Base-by-base conservation (phyloP, 192 early-diverging fungal species). In the Gryganskiella cystojenkinii region DNA sequence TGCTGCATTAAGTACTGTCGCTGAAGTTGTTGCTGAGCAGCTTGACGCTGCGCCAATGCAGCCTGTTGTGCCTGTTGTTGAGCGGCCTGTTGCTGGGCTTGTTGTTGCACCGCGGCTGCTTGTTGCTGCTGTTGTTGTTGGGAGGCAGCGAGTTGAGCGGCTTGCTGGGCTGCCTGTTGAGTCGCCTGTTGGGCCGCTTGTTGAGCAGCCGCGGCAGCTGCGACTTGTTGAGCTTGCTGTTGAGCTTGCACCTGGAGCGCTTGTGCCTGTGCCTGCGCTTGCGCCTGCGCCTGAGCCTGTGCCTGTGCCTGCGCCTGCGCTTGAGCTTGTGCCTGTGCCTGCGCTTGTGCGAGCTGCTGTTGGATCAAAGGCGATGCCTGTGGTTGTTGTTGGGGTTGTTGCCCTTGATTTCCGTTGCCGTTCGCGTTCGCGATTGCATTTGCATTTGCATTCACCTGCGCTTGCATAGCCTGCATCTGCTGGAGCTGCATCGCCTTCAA, bases 11-110 rank as follows among this genome's bases (percentile, higher is more conserved):
- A 17, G 14, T 31, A 31, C 52, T 6, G 15, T 25, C 40, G 56
- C 37, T 57, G 56, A 19, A 37, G 55, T 42, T 33, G 56, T 22
- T 57, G 56, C 14, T 33, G 56, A 57, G 56, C 13, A 3, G 56
- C 35, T 14, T 57, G 56, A 33, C 40, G 56, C 10, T 31, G 27
- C 52, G 27, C 33, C 28, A 54, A 54, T 4, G 52, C 52, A 1
- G 33, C 13, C 14, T 53, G 64, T 11, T 42, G 64, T 27, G 64
- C 42, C 25, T 54, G 64, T 30, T 30, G 30, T 11, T 56, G 65
- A 0, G 55, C 55, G 2, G 65, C 13, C 27, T 1, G 46, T 34
- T 24, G 37, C 37, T 9, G 37, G 37, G 37, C 37, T 13, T 40
- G 37, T 13, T 40, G 37, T 40, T 40, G 37, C 13, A 40, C 37